Conservation (phyloP, 2,329 filamentous ascomycete species). For the Sphaerulina vaccinii region DNA sequence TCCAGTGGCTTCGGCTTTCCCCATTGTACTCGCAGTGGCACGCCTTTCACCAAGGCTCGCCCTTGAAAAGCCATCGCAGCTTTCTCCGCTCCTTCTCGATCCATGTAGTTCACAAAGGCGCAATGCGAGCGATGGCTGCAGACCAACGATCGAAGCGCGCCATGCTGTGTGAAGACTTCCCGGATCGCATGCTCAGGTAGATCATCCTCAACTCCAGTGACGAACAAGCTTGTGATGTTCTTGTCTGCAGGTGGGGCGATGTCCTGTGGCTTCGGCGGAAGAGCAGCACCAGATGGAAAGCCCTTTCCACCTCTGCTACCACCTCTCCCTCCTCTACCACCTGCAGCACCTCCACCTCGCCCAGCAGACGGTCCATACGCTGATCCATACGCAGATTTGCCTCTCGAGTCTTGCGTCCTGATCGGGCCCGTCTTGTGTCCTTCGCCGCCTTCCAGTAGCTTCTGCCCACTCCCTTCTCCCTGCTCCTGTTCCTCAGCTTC, state of each 20-base stretch:
- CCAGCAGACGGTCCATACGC: slow-evolving; percentile 26
- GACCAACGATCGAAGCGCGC: slow-evolving; percentile 86
- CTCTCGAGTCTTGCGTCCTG: slow-evolving; percentile 63
- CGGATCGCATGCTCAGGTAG: slow-evolving; percentile 88
- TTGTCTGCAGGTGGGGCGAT: slow-evolving; percentile 79
- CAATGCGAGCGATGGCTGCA: slow-evolving; percentile 97
- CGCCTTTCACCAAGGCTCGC: slow-evolving; percentile 84
- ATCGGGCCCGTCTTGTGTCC: slow-evolving; percentile 66
- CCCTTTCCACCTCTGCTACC: slow-evolving; percentile 51
- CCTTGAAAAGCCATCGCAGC: slow-evolving; percentile 85
- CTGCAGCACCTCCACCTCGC: slow-evolving; percentile 18
- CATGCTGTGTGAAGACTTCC: slow-evolving; percentile 83
- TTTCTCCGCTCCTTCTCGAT: slow-evolving; percentile 77
- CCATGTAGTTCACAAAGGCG: slow-evolving; percentile 92
- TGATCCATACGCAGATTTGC: slow-evolving; percentile 36
- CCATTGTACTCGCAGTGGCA: slow-evolving; percentile 87
- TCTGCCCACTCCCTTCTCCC: slow-evolving; percentile 41
- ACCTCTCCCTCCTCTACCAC: slow-evolving; percentile 39
- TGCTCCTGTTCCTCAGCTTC: slow-evolving; percentile 43
- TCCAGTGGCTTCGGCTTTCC: slow-evolving; percentile 89
- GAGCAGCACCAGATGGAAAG: slow-evolving; percentile 69
- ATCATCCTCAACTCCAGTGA: slow-evolving; percentile 95
- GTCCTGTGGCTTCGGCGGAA: slow-evolving; percentile 80
- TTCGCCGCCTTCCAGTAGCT: slow-evolving; percentile 43
- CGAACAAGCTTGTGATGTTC: slow-evolving; percentile 88